Evolutionary conservation across 2,329 filamentous ascomycete genomes (phyloP), one percentile per base, ranked within the genome.

Genomic region (Exophiala viscosa): DNA sequence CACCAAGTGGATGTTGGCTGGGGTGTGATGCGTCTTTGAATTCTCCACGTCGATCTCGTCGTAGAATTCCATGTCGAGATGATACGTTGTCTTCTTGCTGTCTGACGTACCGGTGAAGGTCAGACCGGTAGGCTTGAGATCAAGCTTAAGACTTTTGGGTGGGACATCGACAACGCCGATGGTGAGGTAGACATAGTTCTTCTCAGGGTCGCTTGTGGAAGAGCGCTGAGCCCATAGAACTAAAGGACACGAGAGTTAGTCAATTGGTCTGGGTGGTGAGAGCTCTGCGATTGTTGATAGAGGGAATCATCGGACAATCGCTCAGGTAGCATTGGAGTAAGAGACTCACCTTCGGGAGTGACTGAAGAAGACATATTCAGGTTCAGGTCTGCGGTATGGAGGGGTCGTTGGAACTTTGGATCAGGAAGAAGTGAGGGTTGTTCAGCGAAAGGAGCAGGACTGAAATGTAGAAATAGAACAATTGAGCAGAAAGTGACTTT

Each of bases 171-270:
- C 83, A 45, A 91, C 90, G 66, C 83, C 82, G 76, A 99, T 89
- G 69, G 89, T 95, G 63, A 99, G 82, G 79, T 90, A 95, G 80
- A 99, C 77, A 77, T 90, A 88, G 82, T 99, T 99, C 80, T 91
- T 95, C 71, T 85, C 81, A 51, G 87, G 71, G 50, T 96, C 91
- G 63, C 78, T 78, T 64, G 73, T 77, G 68, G 86, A 93, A 42
- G 92, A 97, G 79, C 93, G 91, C 80, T 99, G 93, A 62, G 93
- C 92, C 93, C 93, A 99, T 74, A 90, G 87, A 65, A 99, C 93
- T 97, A 67, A 23, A 60, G 13, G 18, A 23, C 18, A n/a, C 3
- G 38, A 39, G 31, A 46, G 46, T 49, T 52, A 44, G 47, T 60
- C 14, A 2, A 7, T 42, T 10, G 11, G 20, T 15, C 5, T 23